Conservation (phyloP, 2,329 filamentous ascomycete genomes). For the Kalmusia sp. region DNA sequence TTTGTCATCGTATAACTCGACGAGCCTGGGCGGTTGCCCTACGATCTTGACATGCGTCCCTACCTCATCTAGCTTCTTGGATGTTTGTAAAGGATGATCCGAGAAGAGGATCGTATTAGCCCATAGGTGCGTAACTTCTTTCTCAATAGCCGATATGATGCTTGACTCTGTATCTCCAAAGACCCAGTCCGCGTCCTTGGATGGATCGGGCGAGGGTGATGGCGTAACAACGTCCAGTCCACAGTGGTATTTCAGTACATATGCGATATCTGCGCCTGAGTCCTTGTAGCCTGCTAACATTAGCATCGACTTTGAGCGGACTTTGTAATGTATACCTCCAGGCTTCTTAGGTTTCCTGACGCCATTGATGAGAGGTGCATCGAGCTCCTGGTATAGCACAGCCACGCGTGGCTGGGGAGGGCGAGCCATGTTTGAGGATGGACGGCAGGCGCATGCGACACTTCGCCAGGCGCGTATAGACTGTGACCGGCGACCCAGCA, state of each 20-base stretch:
- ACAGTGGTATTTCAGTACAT: conserved; percentile 40
- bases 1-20: conserved; percentile 61
- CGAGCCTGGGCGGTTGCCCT: conserved; percentile 56
- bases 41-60: conserved; percentile 48
- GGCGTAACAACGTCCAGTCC: conserved; percentile 46
- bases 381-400: conserved; percentile 56
- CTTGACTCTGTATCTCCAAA: conserved; percentile 87
- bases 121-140: conserved; percentile 68
- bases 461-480: background rate
- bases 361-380: conserved; percentile 57
- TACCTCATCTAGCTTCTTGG: conserved; percentile 37
- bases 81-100: conserved; percentile 57
- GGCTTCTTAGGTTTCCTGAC: conserved; percentile 59
- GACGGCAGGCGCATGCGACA: background rate
- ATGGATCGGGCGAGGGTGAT: conserved; percentile 33
- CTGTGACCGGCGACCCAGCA: background rate
- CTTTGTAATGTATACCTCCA: conserved; percentile 41
- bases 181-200: conserved; percentile 86
- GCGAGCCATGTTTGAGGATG: background rate
- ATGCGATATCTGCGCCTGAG: conserved; percentile 58
- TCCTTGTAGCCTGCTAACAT: conserved; percentile 54
- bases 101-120: conserved; percentile 60
- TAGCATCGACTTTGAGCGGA: background rate
- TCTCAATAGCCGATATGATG: conserved; percentile 94
- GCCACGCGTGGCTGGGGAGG: conserved; percentile 41